These are phyloP conservation scores for Nannochloropsis granulata DNA, from an alignment of 108 stramenopile genomes.

Conservation along the genomic window DNA sequence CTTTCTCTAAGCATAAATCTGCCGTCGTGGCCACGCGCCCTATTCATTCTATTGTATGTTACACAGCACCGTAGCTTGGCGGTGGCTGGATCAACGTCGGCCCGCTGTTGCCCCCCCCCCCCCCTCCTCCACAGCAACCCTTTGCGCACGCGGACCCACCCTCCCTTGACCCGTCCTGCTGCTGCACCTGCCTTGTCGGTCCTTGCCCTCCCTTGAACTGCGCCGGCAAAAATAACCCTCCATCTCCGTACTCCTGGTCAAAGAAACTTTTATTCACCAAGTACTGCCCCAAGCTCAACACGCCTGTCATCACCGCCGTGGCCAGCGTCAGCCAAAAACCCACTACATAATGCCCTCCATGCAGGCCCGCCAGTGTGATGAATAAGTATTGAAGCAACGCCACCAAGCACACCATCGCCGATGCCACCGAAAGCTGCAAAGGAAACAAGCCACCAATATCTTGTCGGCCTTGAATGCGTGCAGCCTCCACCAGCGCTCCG, in stretches of 20 bases:
- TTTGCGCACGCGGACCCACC: not conserved
- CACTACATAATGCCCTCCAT: not conserved
- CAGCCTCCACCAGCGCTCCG: not conserved
- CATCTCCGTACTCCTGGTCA: not conserved
- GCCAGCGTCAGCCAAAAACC: not conserved
- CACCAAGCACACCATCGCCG: not conserved
- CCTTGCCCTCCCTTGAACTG: not conserved
- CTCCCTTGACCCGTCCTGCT: not conserved
- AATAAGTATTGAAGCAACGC: not conserved
- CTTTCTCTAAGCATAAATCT: no score
- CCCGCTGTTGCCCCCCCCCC: not conserved
- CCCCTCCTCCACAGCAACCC: not conserved
- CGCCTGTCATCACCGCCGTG: not conserved
- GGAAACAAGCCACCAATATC: not conserved
- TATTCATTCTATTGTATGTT: not conserved
- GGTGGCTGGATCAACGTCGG: not conserved
- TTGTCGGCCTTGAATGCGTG: not conserved
- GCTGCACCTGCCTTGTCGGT: not conserved
- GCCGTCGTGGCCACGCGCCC: no score
- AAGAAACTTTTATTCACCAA: not conserved
- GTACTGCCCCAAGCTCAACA: not conserved
- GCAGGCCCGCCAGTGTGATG: not conserved
- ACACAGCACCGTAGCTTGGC: not conserved
- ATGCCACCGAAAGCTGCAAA: not conserved
- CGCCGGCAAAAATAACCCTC: not conserved